Percentiles rank a stretch among this genome's conserved stretches.
Conservation (phyloP, 768 basidiomycete genomes). For the Aureoboletus auriporus region DNA sequence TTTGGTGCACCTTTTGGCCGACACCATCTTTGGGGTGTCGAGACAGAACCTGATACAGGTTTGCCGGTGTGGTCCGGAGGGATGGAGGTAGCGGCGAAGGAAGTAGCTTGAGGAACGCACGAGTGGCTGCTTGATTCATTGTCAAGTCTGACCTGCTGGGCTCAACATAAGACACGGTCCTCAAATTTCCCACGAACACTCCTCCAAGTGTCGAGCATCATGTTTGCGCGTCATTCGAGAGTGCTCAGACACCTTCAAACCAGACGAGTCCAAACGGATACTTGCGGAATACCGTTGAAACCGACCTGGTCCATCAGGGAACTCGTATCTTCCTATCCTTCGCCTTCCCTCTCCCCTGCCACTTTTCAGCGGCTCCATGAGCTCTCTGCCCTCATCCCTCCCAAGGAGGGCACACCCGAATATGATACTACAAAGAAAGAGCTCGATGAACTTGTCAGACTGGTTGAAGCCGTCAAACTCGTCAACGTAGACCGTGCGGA, state of each 20-base stretch:
- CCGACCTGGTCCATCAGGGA: slow-evolving; percentile 82
- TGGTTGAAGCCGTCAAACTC: slow-evolving; percentile 80
- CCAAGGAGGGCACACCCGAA: slow-evolving; percentile 51
- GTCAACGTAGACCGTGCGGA: slow-evolving; percentile 39
- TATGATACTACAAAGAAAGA: slow-evolving; percentile 50
- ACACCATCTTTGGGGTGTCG: slow-evolving; percentile 63
- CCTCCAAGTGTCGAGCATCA: background rate
- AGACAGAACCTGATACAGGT: slow-evolving; percentile 69
- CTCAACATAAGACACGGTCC: too few species aligned
- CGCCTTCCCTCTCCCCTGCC: slow-evolving; percentile 51
- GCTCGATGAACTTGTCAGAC: slow-evolving; percentile 65
- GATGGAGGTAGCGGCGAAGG: slow-evolving; percentile 57
- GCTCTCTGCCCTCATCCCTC: slow-evolving; percentile 70
- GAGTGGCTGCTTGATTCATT: slow-evolving; percentile 25
- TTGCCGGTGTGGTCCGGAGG: slow-evolving; percentile 53
- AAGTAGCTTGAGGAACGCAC: slow-evolving; percentile 51
- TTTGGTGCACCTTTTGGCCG: slow-evolving; percentile 67
- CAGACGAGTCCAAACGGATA: slow-evolving; percentile 39
- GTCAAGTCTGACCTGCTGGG: background rate
- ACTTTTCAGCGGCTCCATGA: slow-evolving; percentile 65
- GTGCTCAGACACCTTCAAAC: background rate
- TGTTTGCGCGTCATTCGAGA: background rate
- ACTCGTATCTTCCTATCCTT: slow-evolving; percentile 73
- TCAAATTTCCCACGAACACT: slow-evolving; percentile 11
- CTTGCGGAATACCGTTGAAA: slow-evolving; percentile 56